Evolutionary conservation across 495 filamentous ascomycete species (phyloP).

Genomic region (Penicillium lividum): DNA sequence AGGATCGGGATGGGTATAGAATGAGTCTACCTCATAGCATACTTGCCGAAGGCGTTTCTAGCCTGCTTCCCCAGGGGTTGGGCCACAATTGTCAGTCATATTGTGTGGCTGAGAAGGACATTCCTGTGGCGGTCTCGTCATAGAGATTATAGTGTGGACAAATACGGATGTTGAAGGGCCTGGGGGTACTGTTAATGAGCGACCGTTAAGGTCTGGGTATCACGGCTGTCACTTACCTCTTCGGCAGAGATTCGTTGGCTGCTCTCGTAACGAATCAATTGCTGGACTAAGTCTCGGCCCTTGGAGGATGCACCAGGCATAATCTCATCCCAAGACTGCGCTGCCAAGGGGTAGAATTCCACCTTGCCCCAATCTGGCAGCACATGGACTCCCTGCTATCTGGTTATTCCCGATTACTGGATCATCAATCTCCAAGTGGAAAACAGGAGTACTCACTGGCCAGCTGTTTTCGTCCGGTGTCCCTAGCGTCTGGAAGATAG

Average conservation of each 20-base stretch:
- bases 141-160: conserved; percentile 28
- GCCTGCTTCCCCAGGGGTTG: not conserved
- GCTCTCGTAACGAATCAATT: conserved; percentile 60
- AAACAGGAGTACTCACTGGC: conserved; percentile 58
- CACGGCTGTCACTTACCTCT: conserved; percentile 41
- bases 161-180: conserved; percentile 44
- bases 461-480: conserved; percentile 76
- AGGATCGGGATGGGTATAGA: not conserved
- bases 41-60: not conserved
- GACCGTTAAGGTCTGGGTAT: not conserved
- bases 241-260: conserved; percentile 48
- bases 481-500: conserved; percentile 85
- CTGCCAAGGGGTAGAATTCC: conserved; percentile 55
- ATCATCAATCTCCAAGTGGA: not conserved
- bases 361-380: conserved; percentile 71
- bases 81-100: not conserved
- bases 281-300: conserved; percentile 55
- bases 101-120: conserved; percentile 7
- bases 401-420: conserved; percentile 14
- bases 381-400: conserved; percentile 48
- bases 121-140: conserved; percentile 6
- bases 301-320: conserved; percentile 49
- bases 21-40: not conserved
- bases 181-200: conserved; percentile 24
- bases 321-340: conserved; percentile 54